Evolutionary conservation across 176 grass and related monocot genomes (phyloP).

Genomic region (Oryza meyeriana): DNA sequence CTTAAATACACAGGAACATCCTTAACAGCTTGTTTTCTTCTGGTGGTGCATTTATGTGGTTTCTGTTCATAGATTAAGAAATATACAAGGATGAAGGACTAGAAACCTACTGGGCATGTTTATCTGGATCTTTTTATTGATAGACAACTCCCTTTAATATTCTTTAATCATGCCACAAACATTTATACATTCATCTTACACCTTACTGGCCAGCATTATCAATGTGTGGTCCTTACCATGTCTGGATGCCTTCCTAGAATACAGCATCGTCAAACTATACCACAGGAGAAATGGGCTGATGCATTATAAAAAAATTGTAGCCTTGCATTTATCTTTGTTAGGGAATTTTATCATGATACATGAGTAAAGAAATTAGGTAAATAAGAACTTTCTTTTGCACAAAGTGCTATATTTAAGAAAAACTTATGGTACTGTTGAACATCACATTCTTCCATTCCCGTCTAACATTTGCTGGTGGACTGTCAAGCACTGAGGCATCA

Average conservation of each 20-base stretch:
- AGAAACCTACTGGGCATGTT: background rate
- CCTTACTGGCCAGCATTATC: background rate
- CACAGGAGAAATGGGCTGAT: constrained; percentile 1
- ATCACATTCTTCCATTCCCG: background rate
- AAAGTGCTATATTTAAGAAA: background rate
- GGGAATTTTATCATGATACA: background rate
- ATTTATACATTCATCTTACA: background rate
- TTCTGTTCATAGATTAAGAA: background rate
- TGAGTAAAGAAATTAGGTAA: background rate
- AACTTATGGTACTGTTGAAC: background rate
- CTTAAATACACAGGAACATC: background rate
- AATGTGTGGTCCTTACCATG: background rate
- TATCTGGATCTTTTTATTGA: background rate
- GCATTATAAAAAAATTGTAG: background rate
- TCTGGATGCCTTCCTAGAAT: background rate
- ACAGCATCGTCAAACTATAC: background rate
- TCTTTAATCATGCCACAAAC: background rate
- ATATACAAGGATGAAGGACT: background rate
- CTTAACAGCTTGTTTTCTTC: background rate
- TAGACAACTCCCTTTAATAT: background rate
- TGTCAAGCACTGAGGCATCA: constrained; percentile 33
- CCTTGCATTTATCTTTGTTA: background rate
- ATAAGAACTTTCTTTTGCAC: background rate
- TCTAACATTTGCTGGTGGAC: constrained; percentile 33
- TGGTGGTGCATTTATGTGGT: background rate